Conservation (phyloP, 2,329 filamentous ascomycete species). For the Penicillium sp. region DNA sequence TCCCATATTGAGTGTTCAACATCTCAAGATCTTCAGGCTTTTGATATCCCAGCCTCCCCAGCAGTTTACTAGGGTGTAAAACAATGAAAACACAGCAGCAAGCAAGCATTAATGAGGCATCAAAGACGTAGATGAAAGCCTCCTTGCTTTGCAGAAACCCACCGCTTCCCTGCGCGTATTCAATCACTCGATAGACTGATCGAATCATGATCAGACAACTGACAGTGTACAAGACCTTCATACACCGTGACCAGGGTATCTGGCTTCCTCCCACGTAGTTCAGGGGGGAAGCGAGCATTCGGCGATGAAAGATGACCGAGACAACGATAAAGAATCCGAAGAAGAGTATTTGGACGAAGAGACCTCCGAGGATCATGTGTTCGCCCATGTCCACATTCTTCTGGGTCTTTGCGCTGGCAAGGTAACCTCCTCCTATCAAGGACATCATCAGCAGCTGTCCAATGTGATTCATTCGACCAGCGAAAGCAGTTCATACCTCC, state of each 20-base stretch:
- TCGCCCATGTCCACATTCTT: constrained; percentile 22
- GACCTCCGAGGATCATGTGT: constrained; percentile 26
- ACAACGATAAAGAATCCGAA: constrained; percentile 27
- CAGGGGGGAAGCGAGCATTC: constrained; percentile 18
- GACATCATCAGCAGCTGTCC: not conserved
- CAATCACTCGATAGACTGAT: constrained; percentile 24
- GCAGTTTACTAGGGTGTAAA: constrained; percentile 22
- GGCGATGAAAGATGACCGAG: constrained; percentile 25
- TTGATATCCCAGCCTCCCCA: constrained; percentile 5
- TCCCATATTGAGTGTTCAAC: constrained; percentile 1
- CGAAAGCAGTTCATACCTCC: constrained; percentile 18
- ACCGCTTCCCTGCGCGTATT: constrained; percentile 22
- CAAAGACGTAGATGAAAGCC: constrained; percentile 23
- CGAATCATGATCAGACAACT: constrained; percentile 23
- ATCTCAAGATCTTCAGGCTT: constrained; percentile 20
- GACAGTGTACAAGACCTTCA: constrained; percentile 19
- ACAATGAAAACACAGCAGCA: constrained; percentile 21
- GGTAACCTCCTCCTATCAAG: constrained; percentile 19
- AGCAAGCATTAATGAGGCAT: constrained; percentile 20
- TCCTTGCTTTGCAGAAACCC: constrained; percentile 23
- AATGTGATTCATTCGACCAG: not conserved
- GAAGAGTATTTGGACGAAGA: constrained; percentile 28
- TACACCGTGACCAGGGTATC: constrained; percentile 21
- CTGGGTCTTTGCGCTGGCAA: constrained; percentile 18
- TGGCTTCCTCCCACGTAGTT: not conserved